Percentiles rank a stretch among this genome's conserved stretches.
Evolutionary conservation across 805 yeast species (phyloP).

Genomic region (Schizosaccharomyces lindneri): DNA sequence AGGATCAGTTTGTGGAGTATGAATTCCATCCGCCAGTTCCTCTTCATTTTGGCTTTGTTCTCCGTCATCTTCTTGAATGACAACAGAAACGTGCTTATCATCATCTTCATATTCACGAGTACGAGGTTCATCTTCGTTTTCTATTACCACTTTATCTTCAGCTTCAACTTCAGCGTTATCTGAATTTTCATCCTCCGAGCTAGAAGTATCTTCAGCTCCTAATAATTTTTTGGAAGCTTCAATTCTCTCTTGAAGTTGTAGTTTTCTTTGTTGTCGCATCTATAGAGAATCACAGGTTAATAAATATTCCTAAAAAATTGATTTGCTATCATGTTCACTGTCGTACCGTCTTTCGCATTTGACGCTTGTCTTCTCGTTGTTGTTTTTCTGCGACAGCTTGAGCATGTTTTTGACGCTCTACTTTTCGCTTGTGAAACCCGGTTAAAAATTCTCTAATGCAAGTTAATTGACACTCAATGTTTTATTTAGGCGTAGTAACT

Average conservation of each 20-base stretch:
- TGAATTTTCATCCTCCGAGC: not conserved
- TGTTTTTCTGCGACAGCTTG: constrained; percentile 51
- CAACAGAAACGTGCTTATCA: constrained; percentile 9
- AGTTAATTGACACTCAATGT: not conserved
- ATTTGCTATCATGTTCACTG: constrained; percentile 21
- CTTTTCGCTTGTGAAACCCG: constrained; percentile 84
- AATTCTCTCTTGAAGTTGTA: constrained; percentile 38
- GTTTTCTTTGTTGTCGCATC: constrained; percentile 44
- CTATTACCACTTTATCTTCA: not conserved
- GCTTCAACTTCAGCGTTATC: not conserved
- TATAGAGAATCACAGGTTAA: not conserved
- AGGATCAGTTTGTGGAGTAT: constrained; percentile 4
- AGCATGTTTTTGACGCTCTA: constrained; percentile 72
- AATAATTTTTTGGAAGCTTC: constrained; percentile 24
- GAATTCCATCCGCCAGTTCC: constrained; percentile 20
- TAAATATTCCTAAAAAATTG: not conserved
- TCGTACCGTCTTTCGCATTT: constrained; percentile 19
- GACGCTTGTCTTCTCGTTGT: constrained; percentile 44
- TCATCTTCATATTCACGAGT: constrained; percentile 8
- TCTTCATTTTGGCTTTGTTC: constrained; percentile 3
- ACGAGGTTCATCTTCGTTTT: constrained; percentile 10
- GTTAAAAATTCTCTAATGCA: constrained; percentile 43
- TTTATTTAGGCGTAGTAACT: constrained; percentile 6
- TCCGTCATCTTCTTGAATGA: constrained; percentile 13
- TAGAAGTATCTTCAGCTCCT: constrained; percentile 6